These are phyloP conservation scores for Darksidea phi DNA, from an alignment of 495 filamentous ascomycete genomes.

Conservation along the genomic window DNA sequence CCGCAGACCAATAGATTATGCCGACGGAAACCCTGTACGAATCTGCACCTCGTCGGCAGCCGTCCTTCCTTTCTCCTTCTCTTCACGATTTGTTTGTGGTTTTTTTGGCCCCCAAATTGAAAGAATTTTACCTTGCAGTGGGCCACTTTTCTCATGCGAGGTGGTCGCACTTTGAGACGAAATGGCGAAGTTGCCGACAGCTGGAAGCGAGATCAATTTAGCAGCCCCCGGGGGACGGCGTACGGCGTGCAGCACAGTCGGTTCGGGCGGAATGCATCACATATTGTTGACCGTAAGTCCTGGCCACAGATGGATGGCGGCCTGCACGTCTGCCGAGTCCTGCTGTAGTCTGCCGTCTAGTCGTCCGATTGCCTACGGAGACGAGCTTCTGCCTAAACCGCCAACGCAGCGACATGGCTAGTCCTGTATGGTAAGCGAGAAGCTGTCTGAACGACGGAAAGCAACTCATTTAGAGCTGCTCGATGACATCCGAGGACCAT, in stretches of 20 bases:
- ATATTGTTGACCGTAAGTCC: not conserved
- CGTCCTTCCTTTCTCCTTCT: constrained; percentile 18
- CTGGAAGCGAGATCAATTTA: constrained; percentile 5
- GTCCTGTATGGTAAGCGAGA: constrained; percentile 16
- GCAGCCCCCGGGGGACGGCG: not conserved
- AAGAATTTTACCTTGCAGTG: constrained; percentile 1
- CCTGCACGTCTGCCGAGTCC: not conserved
- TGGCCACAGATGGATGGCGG: not conserved
- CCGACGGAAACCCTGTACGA: constrained; percentile 34
- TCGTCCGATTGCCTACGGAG: constrained; percentile 2
- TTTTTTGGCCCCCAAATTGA: constrained; percentile 24
- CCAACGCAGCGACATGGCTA: not conserved
- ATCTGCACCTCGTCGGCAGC: constrained; percentile 25
- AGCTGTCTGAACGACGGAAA: not conserved
- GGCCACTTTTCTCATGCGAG: not conserved
- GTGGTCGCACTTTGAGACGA: constrained; percentile 8
- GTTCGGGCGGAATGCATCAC: not conserved
- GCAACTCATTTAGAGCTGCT: not conserved
- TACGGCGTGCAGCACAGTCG: constrained; percentile 21
- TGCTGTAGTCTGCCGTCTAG: constrained; percentile 3
- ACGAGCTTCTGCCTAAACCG: constrained; percentile 26
- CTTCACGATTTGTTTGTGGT: not conserved
- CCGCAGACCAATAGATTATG: constrained; percentile 34
- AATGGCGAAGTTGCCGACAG: not conserved
- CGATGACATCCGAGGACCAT: not conserved